These are phyloP conservation scores for Epichloe coenophiala DNA, from an alignment of 2,329 filamentous ascomycete genomes.

Conservation along the genomic window DNA sequence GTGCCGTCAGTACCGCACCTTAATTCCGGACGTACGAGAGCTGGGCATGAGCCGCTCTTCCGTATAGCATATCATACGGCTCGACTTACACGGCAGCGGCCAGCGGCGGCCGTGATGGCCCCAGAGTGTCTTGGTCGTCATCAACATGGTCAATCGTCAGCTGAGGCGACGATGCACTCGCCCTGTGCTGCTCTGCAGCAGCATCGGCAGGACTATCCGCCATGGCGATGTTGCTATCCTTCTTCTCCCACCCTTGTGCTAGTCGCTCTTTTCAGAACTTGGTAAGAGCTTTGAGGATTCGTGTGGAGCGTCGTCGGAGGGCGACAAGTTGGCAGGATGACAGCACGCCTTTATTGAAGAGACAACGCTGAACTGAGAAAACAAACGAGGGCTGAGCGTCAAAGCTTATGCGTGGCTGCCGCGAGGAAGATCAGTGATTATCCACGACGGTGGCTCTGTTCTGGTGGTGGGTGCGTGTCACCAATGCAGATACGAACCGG, in stretches of 20 bases:
- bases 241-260: neutral
- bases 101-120: slow-evolving; percentile 11
- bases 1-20: neutral
- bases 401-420: neutral
- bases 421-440: too few species aligned
- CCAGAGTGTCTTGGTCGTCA: slow-evolving; percentile 1
- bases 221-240: neutral
- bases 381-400: neutral
- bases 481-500: too few species aligned
- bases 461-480: too few species aligned
- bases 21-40: neutral
- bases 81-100: slow-evolving; percentile 29
- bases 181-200: neutral
- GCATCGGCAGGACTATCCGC: neutral
- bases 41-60: neutral
- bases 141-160: slow-evolving; percentile 18
- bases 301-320: neutral
- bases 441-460: too few species aligned
- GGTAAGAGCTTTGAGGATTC: too few species aligned
- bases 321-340: neutral
- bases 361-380: neutral
- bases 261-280: neutral
- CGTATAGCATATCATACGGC: neutral
- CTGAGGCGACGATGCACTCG: slow-evolving; percentile 13
- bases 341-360: neutral